Evolutionary conservation across 2,329 filamentous ascomycete species (phyloP).

Genomic region (Ambrosiella xylebori): DNA sequence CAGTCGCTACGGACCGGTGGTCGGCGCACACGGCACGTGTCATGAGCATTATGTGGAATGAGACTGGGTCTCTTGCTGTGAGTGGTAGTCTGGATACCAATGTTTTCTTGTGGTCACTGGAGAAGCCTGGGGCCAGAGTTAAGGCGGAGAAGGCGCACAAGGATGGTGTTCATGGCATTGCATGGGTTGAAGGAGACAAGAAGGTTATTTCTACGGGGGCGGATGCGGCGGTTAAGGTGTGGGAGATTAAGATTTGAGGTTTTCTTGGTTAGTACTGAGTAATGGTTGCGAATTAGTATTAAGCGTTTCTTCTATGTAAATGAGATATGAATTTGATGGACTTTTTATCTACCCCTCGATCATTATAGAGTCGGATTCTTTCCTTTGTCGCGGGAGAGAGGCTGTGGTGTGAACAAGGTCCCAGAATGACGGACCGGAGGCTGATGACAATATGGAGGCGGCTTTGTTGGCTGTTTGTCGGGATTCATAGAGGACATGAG

Average conservation of each 20-base stretch:
- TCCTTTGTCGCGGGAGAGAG: background rate
- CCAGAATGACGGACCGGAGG: background rate
- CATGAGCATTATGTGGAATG: slow-evolving; percentile 55
- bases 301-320: too few species aligned
- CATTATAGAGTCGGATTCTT: background rate
- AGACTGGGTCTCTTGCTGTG: slow-evolving; percentile 56
- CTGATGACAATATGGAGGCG: background rate
- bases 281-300: background rate
- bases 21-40: slow-evolving; percentile 43
- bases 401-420: background rate
- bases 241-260: slow-evolving; percentile 29
- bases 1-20: slow-evolving; percentile 60
- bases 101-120: slow-evolving; percentile 78
- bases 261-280: background rate
- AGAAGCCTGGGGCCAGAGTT: slow-evolving; percentile 65
- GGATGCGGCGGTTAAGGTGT: slow-evolving; percentile 83
- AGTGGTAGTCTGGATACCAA: slow-evolving; percentile 84
- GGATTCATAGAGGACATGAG: background rate
- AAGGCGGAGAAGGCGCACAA: slow-evolving; percentile 84
- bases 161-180: slow-evolving; percentile 79
- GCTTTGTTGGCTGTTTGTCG: background rate
- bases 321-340: background rate
- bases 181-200: slow-evolving; percentile 49
- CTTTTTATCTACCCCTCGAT: background rate
- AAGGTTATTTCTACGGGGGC: slow-evolving; percentile 67